phyloP scores from a whole-genome alignment of 306 rosid genomes.

The Prunus mongolica region DNA sequence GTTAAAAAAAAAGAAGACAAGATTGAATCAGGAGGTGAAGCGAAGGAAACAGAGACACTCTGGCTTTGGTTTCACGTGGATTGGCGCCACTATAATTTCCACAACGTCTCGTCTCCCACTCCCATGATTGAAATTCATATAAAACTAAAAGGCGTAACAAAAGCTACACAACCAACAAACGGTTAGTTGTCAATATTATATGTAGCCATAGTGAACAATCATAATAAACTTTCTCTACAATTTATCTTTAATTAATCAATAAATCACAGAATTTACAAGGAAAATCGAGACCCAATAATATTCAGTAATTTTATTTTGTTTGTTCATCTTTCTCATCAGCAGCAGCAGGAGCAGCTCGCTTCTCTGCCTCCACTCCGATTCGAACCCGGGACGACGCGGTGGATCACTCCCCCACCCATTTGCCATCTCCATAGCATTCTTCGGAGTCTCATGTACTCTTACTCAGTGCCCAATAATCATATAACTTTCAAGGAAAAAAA shows the following conservation, averaged over 20 bases:
- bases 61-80: constrained; percentile 48
- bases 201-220: constrained; percentile 11
- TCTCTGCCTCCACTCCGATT: constrained; percentile 36
- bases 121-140: constrained; percentile 27
- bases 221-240: constrained; percentile 33
- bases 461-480: not conserved
- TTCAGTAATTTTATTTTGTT: not conserved
- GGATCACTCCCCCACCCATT: constrained; percentile 34
- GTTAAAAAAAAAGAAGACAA: constrained; percentile 5
- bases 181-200: not conserved
- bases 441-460: constrained; percentile 21
- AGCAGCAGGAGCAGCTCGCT: not conserved
- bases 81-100: constrained; percentile 42
- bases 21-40: constrained; percentile 32
- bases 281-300: not conserved
- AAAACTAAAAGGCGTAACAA: not conserved
- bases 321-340: not conserved
- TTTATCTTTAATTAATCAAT: constrained; percentile 30
- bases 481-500: not conserved
- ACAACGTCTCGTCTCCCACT: constrained; percentile 28
- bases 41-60: constrained; percentile 22
- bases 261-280: constrained; percentile 38
- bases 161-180: not conserved
- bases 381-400: constrained; percentile 83
- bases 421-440: constrained; percentile 79